Base-by-base conservation (phyloP, 345 rosid species). In the Arabis hirsuta region DNA sequence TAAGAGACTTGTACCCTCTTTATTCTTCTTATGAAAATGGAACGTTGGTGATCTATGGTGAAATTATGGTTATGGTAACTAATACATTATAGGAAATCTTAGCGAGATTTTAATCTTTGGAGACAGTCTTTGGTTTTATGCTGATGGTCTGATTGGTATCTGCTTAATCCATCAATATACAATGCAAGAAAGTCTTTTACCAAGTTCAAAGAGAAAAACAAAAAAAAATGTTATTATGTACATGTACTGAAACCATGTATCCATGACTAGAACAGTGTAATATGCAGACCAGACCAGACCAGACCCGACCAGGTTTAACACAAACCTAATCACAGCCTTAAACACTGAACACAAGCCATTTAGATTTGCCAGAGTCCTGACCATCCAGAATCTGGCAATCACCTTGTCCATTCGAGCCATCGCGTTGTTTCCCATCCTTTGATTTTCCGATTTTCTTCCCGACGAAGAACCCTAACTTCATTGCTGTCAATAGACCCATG, bases 401-500 rank as follows among this genome's bases (percentile, higher is more conserved):
- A 44, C 36, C 73, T 56, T 72, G 67, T 44, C 39, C 63, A 58
- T 24, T 53, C 14, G 69, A 51, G 50, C 52, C 68, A 44, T 52
- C 67, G 2, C 52, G 77, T 31, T 9, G 78, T 77, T 79, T 78
- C 73, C 69, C 83, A 57, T 48, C 69, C 61, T 80, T 84, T 69
- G 91, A 79, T 39, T 85, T 71, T 58, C 84, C 76, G n/a, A 86
- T 55, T 71, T 79, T 89, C 73, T 72, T 83, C 43, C 90, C 82
- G 0, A 81, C 77, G 11, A 74, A 81, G 55, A 78, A 16, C 11
- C 96, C 97, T 3, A 88, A 27, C 84, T 82, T 88, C 83, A 87
- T 70, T 2, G 88, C 85, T 26, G 96, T 82, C 52, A 95, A 81
- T 2, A 95, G 64, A 56, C 96, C 88, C 57, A 87, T 57, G 1